phyloP scores from a whole-genome alignment of 1,284 basidiomycete genomes.

The Violaceomyces palustris region DNA sequence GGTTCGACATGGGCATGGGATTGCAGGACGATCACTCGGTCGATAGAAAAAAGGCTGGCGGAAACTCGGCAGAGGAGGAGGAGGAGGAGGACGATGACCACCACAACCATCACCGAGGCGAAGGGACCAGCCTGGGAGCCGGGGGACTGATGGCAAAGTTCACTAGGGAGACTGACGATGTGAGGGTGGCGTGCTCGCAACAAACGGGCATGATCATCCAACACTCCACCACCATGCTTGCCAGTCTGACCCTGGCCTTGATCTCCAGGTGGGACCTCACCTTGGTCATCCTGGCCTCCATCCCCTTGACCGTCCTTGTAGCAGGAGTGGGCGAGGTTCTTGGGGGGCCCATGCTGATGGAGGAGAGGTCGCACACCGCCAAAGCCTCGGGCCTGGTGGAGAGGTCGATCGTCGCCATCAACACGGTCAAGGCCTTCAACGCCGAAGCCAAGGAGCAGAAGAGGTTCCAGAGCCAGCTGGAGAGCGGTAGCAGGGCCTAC shows the following conservation, averaged over 20 bases:
- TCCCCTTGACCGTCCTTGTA: slow-evolving; percentile 71
- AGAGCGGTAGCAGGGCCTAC: slow-evolving; percentile 57
- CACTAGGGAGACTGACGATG: slow-evolving; percentile 86
- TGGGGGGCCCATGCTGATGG: slow-evolving; percentile 61
- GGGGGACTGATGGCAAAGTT: slow-evolving; percentile 94
- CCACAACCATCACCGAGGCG: too few species aligned
- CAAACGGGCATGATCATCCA: slow-evolving; percentile 74
- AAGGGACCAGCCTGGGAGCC: slow-evolving; percentile 61
- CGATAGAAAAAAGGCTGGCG: too few species aligned
- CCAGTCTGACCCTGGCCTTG: slow-evolving; percentile 77
- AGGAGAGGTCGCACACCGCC: slow-evolving; percentile 67
- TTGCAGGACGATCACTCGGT: slow-evolving; percentile 1
- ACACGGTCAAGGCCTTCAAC: slow-evolving; percentile 95
- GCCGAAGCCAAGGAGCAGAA: slow-evolving; percentile 64
- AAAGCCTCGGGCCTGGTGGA: slow-evolving; percentile 73
- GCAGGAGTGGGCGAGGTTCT: slow-evolving; percentile 67
- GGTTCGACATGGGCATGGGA: slow-evolving; percentile 47
- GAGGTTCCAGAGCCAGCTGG: slow-evolving; percentile 58
- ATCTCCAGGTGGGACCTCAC: slow-evolving; percentile 74
- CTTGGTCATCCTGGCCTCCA: slow-evolving; percentile 81
- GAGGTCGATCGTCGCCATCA: slow-evolving; percentile 70
- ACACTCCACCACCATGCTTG: slow-evolving; percentile 71
- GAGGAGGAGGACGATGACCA: too few species aligned
- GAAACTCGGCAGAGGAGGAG: too few species aligned
- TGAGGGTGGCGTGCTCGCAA: slow-evolving; percentile 75